Evolutionary conservation across 2,329 filamentous ascomycete genomes (phyloP), one percentile per base, ranked within the genome.

Genomic region (Exophiala sideris): DNA sequence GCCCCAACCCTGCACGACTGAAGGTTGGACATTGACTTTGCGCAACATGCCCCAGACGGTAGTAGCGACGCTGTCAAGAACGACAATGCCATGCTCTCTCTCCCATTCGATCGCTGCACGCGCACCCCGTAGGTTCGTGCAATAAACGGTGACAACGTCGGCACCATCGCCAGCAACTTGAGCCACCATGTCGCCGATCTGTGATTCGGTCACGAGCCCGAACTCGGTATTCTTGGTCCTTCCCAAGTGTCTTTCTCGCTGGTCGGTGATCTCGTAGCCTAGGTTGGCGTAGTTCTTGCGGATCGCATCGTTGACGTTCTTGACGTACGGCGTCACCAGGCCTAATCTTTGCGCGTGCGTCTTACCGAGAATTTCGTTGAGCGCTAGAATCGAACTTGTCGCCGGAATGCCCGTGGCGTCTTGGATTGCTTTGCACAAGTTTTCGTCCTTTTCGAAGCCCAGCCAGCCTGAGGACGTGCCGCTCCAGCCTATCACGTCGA

Each of bases 51-150:
- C 71, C 69, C 70, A 73, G 2, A 76, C 59, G 3, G 75, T 71
- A 1, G 72, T 75, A 0, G 70, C 67, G 8, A 76, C 71, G 0
- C 71, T 73, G 63, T 77, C 74, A 16, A 75, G 65, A 4, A 76
- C 70, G 2, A 65, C 62, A 3, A 75, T 45, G 1, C 63, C 64
- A 50, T 45, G 33, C 24, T 35, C 36, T 36, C 63, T 48, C 57
- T 77, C 74, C 74, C 73, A 76, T 12, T 63, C 34, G 8, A 55
- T 59, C 1, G 67, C 72, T 6, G 69, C 61, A 50, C 73, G 70
- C 5, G 73, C 73, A 3, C 72, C 73, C 10, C 62, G 62, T 29
- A 76, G 60, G 59, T 76, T 76, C 11, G 73, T 77, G 62, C 73
- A 77, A 58, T 76, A 75, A 1, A 71, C 72, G 6, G 68, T 68